phyloP scores from a whole-genome alignment of 2,329 filamentous ascomycete species.

The Neodidymelliopsis sp. region DNA sequence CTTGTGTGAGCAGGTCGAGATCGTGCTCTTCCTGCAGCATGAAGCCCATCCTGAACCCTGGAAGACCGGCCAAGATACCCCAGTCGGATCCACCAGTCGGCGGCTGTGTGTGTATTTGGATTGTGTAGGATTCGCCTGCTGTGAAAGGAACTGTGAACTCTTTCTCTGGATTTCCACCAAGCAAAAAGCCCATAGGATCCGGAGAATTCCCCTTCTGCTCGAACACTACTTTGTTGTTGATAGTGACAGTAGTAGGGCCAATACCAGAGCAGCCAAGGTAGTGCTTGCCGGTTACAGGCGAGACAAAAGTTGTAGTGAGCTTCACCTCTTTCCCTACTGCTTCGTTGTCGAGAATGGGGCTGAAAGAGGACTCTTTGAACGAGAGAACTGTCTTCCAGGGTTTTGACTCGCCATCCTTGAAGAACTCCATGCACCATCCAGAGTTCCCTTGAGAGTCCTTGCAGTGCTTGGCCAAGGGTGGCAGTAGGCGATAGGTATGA shows the following conservation, averaged over 20 bases:
- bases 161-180: slow-evolving; percentile 69
- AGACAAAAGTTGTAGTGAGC: slow-evolving; percentile 34
- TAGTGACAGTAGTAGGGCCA: slow-evolving; percentile 39
- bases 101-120: slow-evolving; percentile 65
- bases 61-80: slow-evolving; percentile 39
- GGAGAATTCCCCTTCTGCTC: slow-evolving; percentile 58
- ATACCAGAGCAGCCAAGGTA: slow-evolving; percentile 46
- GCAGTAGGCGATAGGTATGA: slow-evolving; percentile 45
- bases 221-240: slow-evolving; percentile 39
- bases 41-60: slow-evolving; percentile 46
- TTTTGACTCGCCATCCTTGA: slow-evolving; percentile 33
- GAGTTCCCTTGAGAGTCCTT: slow-evolving; percentile 36
- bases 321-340: slow-evolving; percentile 36
- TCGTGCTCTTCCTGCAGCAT: slow-evolving; percentile 43
- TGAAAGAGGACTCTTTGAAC: slow-evolving; percentile 37
- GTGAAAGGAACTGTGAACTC: slow-evolving; percentile 65
- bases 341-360: slow-evolving; percentile 31
- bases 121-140: slow-evolving; percentile 66
- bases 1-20: slow-evolving; percentile 35
- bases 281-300: slow-evolving; percentile 37
- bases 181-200: slow-evolving; percentile 70
- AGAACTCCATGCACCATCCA: slow-evolving; percentile 44
- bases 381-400: slow-evolving; percentile 32
- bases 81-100: slow-evolving; percentile 61
- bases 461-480: slow-evolving; percentile 36